Conservation (phyloP, 2,329 filamentous ascomycete species). For the Nothophoma quercina region DNA sequence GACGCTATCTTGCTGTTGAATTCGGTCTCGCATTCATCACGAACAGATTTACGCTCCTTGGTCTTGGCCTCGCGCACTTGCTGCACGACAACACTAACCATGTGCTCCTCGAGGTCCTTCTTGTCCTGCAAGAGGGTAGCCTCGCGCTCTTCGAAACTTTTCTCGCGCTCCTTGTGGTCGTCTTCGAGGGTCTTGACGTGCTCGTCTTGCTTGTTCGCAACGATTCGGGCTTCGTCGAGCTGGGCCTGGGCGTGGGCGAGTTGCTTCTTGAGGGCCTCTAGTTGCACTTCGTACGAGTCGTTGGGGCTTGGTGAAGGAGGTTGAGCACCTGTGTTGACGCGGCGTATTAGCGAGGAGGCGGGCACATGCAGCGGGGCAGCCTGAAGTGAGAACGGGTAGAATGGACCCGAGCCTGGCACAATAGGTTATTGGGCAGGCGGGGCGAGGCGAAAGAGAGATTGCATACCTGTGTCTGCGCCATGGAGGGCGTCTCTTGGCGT, state of each 20-base stretch:
- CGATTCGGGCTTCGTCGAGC: conserved; percentile 44
- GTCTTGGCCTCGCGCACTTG: conserved; percentile 51
- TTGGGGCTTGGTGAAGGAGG: conserved; percentile 39
- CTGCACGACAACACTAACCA: conserved; percentile 52
- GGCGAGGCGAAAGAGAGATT: conserved; percentile 15
- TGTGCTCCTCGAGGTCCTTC: conserved; percentile 51
- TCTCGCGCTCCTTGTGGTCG: conserved; percentile 44
- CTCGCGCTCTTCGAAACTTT: conserved; percentile 42
- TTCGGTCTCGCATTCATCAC: conserved; percentile 45
- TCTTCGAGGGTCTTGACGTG: conserved; percentile 42
- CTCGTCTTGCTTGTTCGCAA: conserved; percentile 38
- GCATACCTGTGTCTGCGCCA: conserved; percentile 27
- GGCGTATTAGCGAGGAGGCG: conserved; percentile 32
- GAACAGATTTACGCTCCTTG: conserved; percentile 47
- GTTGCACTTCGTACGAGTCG: conserved; percentile 40
- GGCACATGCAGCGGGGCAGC: conserved; percentile 25
- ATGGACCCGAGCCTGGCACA: conserved; percentile 26
- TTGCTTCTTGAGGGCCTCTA: conserved; percentile 44
- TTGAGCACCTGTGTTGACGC: conserved; percentile 28
- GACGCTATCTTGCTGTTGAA: conserved; percentile 39
- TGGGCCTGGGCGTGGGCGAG: conserved; percentile 40
- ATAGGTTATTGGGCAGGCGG: conserved; percentile 35
- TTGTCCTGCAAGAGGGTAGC: conserved; percentile 45
- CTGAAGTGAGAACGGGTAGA: conserved; percentile 29
- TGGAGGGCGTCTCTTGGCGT: conserved; percentile 36